phyloP scores from a whole-genome alignment of 2,329 filamentous ascomycete species.

The Pseudocercospora crystallina region DNA sequence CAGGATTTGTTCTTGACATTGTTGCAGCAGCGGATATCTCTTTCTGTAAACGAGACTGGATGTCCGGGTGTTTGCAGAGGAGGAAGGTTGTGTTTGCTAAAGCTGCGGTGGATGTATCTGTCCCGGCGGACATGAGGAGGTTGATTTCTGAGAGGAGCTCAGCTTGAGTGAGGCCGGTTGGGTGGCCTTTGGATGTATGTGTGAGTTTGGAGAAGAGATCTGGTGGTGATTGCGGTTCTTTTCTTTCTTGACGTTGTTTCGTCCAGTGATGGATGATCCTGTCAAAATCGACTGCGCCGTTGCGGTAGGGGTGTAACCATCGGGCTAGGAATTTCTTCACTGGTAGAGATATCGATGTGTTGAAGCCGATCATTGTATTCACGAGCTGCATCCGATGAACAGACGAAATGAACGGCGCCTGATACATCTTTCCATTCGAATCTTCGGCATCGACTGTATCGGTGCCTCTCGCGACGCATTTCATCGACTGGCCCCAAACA shows the following conservation, averaged over 20 bases:
- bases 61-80: not conserved
- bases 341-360: not conserved
- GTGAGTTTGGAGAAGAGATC: conserved; percentile 3
- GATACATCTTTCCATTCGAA: not conserved
- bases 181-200: conserved; percentile 1
- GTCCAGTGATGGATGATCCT: not conserved
- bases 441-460: not conserved
- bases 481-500: conserved; percentile 1
- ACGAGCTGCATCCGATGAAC: conserved; percentile 3
- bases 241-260: not conserved
- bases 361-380: conserved; percentile 1
- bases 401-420: not conserved
- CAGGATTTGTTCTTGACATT: too few relatives aligned
- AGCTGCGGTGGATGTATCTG: conserved; percentile 2
- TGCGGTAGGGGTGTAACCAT: not conserved
- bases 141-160: conserved; percentile 2
- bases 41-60: not conserved
- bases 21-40: conserved; percentile 1
- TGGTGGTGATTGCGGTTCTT: not conserved
- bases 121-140: conserved; percentile 3
- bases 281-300: not conserved
- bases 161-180: conserved; percentile 1
- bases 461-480: not conserved
- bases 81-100: not conserved
- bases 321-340: not conserved